Percentiles rank a stretch among this genome's conserved stretches.
phyloP scores from a whole-genome alignment of 495 filamentous ascomycete genomes.

The Immersiella caudata region DNA sequence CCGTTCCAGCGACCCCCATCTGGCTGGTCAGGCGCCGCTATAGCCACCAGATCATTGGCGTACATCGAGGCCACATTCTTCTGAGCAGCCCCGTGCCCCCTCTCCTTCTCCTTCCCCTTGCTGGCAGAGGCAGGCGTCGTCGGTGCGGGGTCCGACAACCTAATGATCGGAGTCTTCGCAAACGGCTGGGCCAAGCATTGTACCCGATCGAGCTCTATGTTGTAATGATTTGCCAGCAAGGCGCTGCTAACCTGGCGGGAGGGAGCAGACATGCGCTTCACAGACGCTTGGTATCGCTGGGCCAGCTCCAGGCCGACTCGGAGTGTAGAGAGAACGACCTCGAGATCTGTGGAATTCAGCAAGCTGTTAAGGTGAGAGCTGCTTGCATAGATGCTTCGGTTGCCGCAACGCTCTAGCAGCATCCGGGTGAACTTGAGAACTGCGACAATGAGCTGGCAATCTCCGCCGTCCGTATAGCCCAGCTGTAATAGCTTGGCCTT shows the following conservation, averaged over 20 bases:
- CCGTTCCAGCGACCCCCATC: conserved; percentile 50
- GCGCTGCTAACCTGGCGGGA: conserved; percentile 67
- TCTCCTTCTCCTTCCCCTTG: conserved; percentile 87
- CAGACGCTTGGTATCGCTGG: conserved; percentile 86
- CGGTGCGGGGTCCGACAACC: conserved; percentile 44
- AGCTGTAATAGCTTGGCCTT: conserved; percentile 55
- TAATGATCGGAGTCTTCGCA: conserved; percentile 60
- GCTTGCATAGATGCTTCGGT: conserved; percentile 93
- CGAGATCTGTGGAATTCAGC: conserved; percentile 80
- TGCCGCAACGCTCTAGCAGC: conserved; percentile 92
- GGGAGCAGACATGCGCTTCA: conserved; percentile 64
- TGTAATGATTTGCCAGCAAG: conserved; percentile 84
- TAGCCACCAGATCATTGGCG: conserved; percentile 75
- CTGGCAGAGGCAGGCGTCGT: conserved; percentile 49
- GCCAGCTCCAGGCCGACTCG: conserved; percentile 80
- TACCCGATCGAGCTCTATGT: conserved; percentile 88
- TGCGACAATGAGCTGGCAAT: conserved; percentile 74
- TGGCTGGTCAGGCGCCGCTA: conserved; percentile 55
- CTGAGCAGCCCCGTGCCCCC: conserved; percentile 37
- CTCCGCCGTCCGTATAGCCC: conserved; percentile 72
- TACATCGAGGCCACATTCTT: conserved; percentile 59
- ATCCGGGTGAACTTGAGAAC: conserved; percentile 83
- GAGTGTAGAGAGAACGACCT: conserved; percentile 73
- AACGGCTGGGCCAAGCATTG: conserved; percentile 83
- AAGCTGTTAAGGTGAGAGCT: conserved; percentile 83